A percentile compares a stretch with the other conserved stretches of the same genome.
These are phyloP conservation scores for Hymenotorrendiella dingleyae DNA, from an alignment of 2,329 filamentous ascomycete species.

Conservation along the genomic window DNA sequence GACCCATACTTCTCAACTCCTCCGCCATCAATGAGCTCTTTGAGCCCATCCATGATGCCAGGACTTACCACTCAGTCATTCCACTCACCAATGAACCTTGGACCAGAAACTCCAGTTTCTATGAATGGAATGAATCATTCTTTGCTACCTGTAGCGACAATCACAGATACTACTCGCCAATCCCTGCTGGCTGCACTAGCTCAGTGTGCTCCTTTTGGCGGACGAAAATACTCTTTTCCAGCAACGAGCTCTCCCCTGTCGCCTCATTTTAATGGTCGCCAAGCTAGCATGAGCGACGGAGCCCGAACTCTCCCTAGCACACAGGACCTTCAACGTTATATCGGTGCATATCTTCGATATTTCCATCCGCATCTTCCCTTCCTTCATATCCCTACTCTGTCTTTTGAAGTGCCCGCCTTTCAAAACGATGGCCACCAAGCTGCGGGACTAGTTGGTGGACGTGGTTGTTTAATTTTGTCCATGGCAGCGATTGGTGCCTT, in stretches of 20 bases:
- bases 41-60: conserved; percentile 67
- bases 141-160: conserved; percentile 55
- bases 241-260: conserved; percentile 50
- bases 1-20: conserved; percentile 77
- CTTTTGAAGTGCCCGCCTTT: conserved; percentile 74
- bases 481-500: conserved; percentile 82
- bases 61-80: conserved; percentile 56
- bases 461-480: conserved; percentile 78
- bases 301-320: conserved; percentile 67
- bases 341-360: conserved; percentile 82
- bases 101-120: conserved; percentile 68
- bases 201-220: conserved; percentile 49
- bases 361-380: conserved; percentile 97
- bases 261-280: conserved; percentile 42
- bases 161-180: conserved; percentile 58
- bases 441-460: conserved; percentile 63
- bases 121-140: conserved; percentile 51
- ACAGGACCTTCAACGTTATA: conserved; percentile 81
- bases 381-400: conserved; percentile 82
- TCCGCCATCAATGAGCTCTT: conserved; percentile 64
- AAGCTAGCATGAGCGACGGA: conserved; percentile 45
- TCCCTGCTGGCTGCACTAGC: conserved; percentile 54
- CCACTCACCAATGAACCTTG: conserved; percentile 61
- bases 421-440: conserved; percentile 55
- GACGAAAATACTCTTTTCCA: conserved; percentile 59